Evolutionary conservation across 768 basidiomycete genomes (phyloP).

Genomic region (Pleurotus tuoliensis): DNA sequence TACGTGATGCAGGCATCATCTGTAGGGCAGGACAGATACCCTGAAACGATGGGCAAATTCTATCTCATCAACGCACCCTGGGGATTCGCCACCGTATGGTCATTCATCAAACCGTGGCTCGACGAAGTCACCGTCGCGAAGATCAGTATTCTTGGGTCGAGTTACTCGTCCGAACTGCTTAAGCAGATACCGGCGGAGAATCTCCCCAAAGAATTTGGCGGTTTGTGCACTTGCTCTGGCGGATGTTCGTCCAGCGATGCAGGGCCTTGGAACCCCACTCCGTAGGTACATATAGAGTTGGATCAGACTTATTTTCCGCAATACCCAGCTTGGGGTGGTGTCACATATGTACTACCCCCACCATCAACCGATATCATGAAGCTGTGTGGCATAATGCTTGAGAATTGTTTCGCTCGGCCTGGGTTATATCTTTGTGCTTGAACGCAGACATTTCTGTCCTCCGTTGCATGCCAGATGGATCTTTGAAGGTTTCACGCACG

Average conservation of each 20-base stretch:
- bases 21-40: conserved; percentile 90
- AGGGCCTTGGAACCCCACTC: conserved; percentile 76
- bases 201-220: conserved; percentile 84
- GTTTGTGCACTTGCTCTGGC: conserved; percentile 67
- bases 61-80: conserved; percentile 98
- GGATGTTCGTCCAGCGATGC: conserved; percentile 88
- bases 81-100: conserved; percentile 88
- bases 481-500: no score
- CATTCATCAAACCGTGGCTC: conserved; percentile 86
- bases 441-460: no score
- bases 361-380: no score
- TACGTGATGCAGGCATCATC: conserved; percentile 73
- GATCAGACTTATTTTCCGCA: not conserved
- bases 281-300: not conserved
- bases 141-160: conserved; percentile 81
- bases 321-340: not conserved
- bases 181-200: conserved; percentile 82
- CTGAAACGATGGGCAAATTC: conserved; percentile 96
- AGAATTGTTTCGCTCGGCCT: no score
- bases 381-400: no score
- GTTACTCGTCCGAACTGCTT: conserved; percentile 73
- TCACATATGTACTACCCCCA: no score
- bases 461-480: no score
- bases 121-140: conserved; percentile 94
- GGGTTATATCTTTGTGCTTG: no score